Percentiles rank a stretch among this genome's conserved stretches.
phyloP scores from a whole-genome alignment of 257 asterid species.

The Nyctanthes arbortristis region DNA sequence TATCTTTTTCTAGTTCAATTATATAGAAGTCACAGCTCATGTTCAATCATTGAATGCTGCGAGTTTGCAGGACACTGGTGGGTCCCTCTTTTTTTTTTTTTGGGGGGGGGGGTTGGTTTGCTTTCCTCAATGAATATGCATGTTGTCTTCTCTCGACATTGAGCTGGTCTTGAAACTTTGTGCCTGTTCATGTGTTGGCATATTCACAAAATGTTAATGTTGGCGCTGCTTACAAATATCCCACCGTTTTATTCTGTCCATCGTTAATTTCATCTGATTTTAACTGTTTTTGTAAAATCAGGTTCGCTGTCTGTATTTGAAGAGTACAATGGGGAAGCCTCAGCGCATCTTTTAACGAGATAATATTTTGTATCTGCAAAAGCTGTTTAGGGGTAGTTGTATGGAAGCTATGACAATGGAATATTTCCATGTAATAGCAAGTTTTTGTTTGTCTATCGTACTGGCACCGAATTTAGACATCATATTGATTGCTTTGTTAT shows the following conservation, averaged over 20 bases:
- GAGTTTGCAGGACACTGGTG: too few species aligned
- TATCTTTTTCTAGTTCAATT: too few species aligned
- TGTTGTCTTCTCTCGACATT: too few species aligned
- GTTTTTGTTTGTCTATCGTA: slow-evolving; percentile 26
- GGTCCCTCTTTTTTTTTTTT: too few species aligned
- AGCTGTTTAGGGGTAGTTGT: slow-evolving; percentile 8
- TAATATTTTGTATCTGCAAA: background rate
- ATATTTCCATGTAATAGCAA: slow-evolving; percentile 19
- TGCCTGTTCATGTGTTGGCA: background rate
- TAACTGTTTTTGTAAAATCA: slow-evolving; percentile 20
- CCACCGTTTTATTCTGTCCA: background rate
- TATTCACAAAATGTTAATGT: too few species aligned
- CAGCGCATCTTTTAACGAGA: slow-evolving; percentile 43
- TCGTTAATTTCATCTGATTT: background rate
- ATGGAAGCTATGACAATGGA: slow-evolving; percentile 16
- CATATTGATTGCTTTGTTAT: slow-evolving; percentile 9
- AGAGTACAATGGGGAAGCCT: slow-evolving; percentile 57
- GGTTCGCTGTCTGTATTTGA: slow-evolving; percentile 57
- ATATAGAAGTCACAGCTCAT: too few species aligned
- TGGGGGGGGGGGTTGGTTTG: too few species aligned
- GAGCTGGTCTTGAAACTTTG: too few species aligned
- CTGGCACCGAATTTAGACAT: background rate
- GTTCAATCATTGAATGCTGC: too few species aligned
- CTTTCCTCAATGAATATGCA: too few species aligned
- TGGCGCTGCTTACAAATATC: background rate